Evolutionary conservation across 208 protist species (phyloP).

Genomic region (Borovskyia barvae): DNA sequence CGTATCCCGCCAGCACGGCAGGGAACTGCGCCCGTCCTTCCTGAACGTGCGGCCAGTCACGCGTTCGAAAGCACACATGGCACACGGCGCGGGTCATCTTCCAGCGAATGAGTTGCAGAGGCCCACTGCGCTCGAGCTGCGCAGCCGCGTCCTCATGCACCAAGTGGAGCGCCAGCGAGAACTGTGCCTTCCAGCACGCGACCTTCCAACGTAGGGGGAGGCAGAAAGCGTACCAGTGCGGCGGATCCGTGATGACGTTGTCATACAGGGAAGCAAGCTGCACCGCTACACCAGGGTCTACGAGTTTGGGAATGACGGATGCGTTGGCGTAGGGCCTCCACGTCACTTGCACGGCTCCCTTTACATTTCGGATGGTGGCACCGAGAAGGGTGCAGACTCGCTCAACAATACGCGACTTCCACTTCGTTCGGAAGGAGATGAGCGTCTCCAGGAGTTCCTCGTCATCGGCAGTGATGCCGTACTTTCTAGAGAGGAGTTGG

Average conservation of each 20-base stretch:
- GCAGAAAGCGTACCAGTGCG: conserved; percentile 78
- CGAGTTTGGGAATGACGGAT: conserved; percentile 52
- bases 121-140: conserved; percentile 23
- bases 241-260: conserved; percentile 37
- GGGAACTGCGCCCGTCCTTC: conserved; percentile 45
- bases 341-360: conserved; percentile 20
- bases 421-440: conserved; percentile 30
- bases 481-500: conserved; percentile 62
- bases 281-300: conserved; percentile 42
- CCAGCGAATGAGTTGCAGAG: conserved; percentile 42
- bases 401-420: conserved; percentile 46
- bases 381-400: conserved; percentile 66
- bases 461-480: conserved; percentile 72
- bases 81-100: conserved; percentile 40
- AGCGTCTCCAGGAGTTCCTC: conserved; percentile 49
- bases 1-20: conserved; percentile 42
- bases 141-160: conserved; percentile 40
- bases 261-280: conserved; percentile 45
- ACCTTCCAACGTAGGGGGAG: conserved; percentile 66
- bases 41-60: conserved; percentile 31
- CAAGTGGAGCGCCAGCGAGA: conserved; percentile 43
- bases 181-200: conserved; percentile 58
- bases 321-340: conserved; percentile 54
- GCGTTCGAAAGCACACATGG: conserved; percentile 54
- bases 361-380: conserved; percentile 35